Percentiles rank a stretch among this genome's conserved stretches.
Evolutionary conservation across 2,329 filamentous ascomycete genomes (phyloP).

Genomic region (Fusarium vanettenii): DNA sequence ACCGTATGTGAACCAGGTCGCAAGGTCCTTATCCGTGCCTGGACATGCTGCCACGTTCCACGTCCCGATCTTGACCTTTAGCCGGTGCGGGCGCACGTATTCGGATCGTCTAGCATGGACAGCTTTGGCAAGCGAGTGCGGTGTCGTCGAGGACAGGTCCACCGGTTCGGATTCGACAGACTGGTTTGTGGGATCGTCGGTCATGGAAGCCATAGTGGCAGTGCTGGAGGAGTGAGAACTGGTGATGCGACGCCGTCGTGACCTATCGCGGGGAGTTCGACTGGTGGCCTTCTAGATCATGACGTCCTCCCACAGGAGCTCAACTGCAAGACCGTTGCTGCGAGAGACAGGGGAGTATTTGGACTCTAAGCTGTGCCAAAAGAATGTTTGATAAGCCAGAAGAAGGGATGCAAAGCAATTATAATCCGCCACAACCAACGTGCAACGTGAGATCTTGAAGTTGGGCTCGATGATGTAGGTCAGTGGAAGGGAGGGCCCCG

Average conservation of each 20-base stretch:
- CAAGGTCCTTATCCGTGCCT: conserved; percentile 88
- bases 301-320: conserved; percentile 36
- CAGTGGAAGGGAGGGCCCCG: conserved; percentile 15
- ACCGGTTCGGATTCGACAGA: conserved; percentile 55
- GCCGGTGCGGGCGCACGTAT: conserved; percentile 78
- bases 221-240: conserved; percentile 23
- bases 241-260: conserved; percentile 38
- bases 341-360: not conserved
- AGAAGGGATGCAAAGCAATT: conserved; percentile 13
- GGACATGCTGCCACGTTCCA: conserved; percentile 94
- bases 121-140: conserved; percentile 70
- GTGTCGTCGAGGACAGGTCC: conserved; percentile 58
- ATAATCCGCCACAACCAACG: conserved; percentile 11
- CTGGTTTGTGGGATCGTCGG: conserved; percentile 45
- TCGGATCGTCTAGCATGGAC: conserved; percentile 81
- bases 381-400: conserved; percentile 23
- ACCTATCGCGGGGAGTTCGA: conserved; percentile 35
- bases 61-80: conserved; percentile 89
- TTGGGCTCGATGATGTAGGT: conserved; percentile 35
- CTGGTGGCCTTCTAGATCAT: conserved; percentile 51
- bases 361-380: conserved; percentile 9
- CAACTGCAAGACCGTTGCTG: conserved; percentile 10
- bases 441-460: conserved; percentile 29
- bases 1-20: conserved; percentile 86
- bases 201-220: conserved; percentile 41